Percentiles rank a stretch among this genome's conserved stretches.
These are phyloP conservation scores for Clarireedia monteithiana DNA, from an alignment of 2,329 filamentous ascomycete species.

Conservation along the genomic window DNA sequence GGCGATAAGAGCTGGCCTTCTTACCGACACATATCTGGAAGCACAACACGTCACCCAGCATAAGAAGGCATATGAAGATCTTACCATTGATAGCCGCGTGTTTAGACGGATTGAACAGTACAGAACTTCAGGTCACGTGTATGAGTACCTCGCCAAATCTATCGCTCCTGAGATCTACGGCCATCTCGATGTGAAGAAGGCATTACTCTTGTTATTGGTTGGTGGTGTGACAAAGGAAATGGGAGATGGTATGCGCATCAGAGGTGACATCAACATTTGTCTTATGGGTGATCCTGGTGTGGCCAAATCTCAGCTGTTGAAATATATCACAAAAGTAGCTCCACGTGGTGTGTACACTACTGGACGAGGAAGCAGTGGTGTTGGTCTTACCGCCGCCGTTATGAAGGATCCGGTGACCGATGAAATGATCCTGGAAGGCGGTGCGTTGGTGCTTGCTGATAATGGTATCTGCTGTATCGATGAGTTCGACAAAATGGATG, in stretches of 20 bases:
- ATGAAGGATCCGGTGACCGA: slow-evolving; percentile 74
- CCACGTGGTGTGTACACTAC: slow-evolving; percentile 80
- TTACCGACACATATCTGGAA: slow-evolving; percentile 95
- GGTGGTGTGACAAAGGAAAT: slow-evolving; percentile 95
- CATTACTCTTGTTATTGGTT: slow-evolving; percentile 87
- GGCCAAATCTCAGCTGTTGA: slow-evolving; percentile 95
- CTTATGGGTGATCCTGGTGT: slow-evolving; percentile 99
- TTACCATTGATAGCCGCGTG: slow-evolving; percentile 72
- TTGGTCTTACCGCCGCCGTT: slow-evolving; percentile 74
- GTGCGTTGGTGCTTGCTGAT: slow-evolving; percentile 70
- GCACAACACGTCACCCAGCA: slow-evolving; percentile 90
- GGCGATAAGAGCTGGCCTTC: slow-evolving; percentile 88
- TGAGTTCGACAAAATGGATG: slow-evolving; percentile 83
- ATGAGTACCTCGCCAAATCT: slow-evolving; percentile 90
- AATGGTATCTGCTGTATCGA: slow-evolving; percentile 81
- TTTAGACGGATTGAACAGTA: slow-evolving; percentile 80
- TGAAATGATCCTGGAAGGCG: slow-evolving; percentile 73
- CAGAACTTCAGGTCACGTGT: slow-evolving; percentile 80
- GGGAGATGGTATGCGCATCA: slow-evolving; percentile 97
- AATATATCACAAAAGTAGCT: slow-evolving; percentile 97
- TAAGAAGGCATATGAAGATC: slow-evolving; percentile 95
- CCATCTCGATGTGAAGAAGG: slow-evolving; percentile 96
- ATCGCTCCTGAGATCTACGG: slow-evolving; percentile 97
- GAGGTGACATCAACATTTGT: slow-evolving; percentile 97
- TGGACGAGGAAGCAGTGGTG: slow-evolving; percentile 72